phyloP scores from a whole-genome alignment of 306 rosid species.

The Gastrolobium villosum region DNA sequence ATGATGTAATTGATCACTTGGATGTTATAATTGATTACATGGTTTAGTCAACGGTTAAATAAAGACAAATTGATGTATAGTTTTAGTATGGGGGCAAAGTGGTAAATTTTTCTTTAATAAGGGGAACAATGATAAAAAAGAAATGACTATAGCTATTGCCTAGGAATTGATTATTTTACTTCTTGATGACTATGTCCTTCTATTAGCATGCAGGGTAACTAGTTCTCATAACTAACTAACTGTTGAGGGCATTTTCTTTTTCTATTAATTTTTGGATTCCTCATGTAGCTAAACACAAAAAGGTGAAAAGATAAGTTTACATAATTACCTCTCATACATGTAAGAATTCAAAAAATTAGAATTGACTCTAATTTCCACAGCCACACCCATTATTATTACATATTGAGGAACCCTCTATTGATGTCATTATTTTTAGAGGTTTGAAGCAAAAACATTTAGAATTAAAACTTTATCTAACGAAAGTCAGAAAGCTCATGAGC shows the following conservation, averaged over 20 bases:
- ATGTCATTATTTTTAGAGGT: constrained; percentile 36
- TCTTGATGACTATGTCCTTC: constrained; percentile 37
- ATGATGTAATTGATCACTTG: no score
- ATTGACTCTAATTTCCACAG: no score
- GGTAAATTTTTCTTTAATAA: no score
- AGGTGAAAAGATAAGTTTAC: not conserved
- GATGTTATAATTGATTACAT: no score
- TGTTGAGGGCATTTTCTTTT: not conserved
- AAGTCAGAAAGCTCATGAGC: constrained; percentile 43
- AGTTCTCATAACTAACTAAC: constrained; percentile 32
- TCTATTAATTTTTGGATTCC: constrained; percentile 12
- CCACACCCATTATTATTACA: not conserved
- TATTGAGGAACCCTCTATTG: constrained; percentile 34
- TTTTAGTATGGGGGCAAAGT: no score
- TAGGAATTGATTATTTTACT: constrained; percentile 32
- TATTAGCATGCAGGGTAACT: constrained; percentile 34
- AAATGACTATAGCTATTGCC: constrained; percentile 38
- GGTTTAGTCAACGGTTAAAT: no score
- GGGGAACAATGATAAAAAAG: not conserved
- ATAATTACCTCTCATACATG: constrained; percentile 4
- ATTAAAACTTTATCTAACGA: constrained; percentile 23
- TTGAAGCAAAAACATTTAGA: not conserved
- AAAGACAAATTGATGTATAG: no score
- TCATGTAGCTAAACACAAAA: not conserved
- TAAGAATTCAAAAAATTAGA: constrained; percentile 23